Percentiles rank a stretch among this genome's conserved stretches.
Evolutionary conservation across 768 basidiomycete species (phyloP).

Genomic region (Lentinus brumalis): DNA sequence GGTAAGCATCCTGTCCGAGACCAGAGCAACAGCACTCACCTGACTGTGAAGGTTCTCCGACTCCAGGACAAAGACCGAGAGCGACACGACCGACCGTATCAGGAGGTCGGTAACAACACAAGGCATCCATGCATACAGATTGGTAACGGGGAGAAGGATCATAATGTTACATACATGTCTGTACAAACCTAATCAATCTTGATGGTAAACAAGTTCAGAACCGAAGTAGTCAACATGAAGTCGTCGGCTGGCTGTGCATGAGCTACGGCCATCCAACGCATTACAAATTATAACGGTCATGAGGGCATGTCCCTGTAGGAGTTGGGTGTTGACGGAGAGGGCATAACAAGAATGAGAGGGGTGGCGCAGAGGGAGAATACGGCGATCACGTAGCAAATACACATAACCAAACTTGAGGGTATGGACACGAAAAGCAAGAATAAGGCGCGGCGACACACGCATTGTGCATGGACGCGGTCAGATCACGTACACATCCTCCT

Average conservation of each 20-base stretch:
- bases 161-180: neutral
- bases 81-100: neutral
- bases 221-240: slow-evolving; percentile 50
- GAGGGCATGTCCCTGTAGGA: slow-evolving; percentile 37
- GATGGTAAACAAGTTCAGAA: too few species aligned
- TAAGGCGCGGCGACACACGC: neutral
- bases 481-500: slow-evolving; percentile 39
- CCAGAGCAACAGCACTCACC: neutral
- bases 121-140: neutral
- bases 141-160: neutral
- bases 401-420: too few species aligned
- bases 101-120: neutral
- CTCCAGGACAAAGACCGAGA: too few species aligned
- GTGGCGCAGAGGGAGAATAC: neutral
- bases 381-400: too few species aligned
- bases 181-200: neutral
- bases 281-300: too few species aligned
- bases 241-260: too few species aligned
- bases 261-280: too few species aligned
- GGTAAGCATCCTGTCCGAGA: too few species aligned
- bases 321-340: slow-evolving; percentile 59
- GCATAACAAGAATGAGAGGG: neutral
- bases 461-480: slow-evolving; percentile 41
- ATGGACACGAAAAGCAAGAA: neutral
- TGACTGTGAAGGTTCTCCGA: neutral